Evolutionary conservation across 176 grass and related monocot species (phyloP).

Genomic region (Typha latifolia): DNA sequence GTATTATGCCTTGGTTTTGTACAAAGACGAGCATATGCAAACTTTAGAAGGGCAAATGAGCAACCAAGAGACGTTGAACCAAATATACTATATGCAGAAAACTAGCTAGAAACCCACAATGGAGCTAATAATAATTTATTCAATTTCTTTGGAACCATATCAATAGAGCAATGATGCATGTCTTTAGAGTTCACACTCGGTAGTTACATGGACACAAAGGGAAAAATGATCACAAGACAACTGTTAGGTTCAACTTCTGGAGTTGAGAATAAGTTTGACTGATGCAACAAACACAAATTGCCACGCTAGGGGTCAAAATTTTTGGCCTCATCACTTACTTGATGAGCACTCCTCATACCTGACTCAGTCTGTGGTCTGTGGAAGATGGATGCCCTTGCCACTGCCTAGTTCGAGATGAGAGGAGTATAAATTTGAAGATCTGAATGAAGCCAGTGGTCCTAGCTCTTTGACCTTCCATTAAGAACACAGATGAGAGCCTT

Average conservation of each 20-base stretch:
- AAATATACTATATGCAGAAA: too few species aligned
- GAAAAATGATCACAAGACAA: not conserved
- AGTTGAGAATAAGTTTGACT: conserved; percentile 47
- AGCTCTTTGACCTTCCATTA: conserved; percentile 10
- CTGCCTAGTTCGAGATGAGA: conserved; percentile 62
- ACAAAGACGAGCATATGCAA: too few species aligned
- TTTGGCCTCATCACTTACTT: conserved; percentile 65
- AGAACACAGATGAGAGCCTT: not conserved
- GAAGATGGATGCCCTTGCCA: conserved; percentile 33
- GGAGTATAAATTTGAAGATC: conserved; percentile 66
- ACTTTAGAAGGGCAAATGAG: too few species aligned
- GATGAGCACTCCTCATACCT: conserved; percentile 62
- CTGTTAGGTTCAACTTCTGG: conserved; percentile 2
- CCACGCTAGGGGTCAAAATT: conserved; percentile 74
- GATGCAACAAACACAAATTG: conserved; percentile 63
- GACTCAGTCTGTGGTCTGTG: conserved; percentile 43
- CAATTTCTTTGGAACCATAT: not conserved
- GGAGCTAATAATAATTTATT: not conserved
- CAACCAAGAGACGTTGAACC: too few species aligned
- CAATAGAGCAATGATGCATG: not conserved
- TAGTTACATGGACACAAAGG: not conserved
- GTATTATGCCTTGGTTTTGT: too few species aligned
- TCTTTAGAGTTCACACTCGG: not conserved
- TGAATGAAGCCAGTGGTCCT: conserved; percentile 50
- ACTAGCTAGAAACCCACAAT: too few species aligned